Conservation (phyloP, 2,329 filamentous ascomycete genomes). For the Lecanicillium sp. region DNA sequence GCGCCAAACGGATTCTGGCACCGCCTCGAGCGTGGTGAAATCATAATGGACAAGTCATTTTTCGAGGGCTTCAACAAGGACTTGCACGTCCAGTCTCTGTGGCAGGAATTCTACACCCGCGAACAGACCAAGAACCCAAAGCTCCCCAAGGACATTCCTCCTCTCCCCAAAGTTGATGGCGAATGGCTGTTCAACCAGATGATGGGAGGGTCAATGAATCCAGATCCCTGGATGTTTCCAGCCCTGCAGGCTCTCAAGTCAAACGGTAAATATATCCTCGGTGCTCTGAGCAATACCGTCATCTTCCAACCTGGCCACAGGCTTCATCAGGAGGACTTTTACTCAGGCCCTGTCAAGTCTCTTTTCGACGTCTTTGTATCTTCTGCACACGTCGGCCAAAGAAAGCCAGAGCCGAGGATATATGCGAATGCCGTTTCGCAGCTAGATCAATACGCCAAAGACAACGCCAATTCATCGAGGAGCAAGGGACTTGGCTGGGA, state of each 20-base stretch:
- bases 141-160: conserved; percentile 39
- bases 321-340: conserved; percentile 45
- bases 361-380: conserved; percentile 84
- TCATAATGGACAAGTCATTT: conserved; percentile 65
- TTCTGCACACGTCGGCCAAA: conserved; percentile 75
- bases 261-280: conserved; percentile 61
- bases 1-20: conserved; percentile 82
- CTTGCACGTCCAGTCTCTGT: conserved; percentile 56
- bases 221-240: conserved; percentile 84
- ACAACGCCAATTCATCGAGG: conserved; percentile 33
- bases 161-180: conserved; percentile 65
- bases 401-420: conserved; percentile 79
- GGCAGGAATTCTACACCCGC: conserved; percentile 55
- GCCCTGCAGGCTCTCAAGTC: conserved; percentile 62
- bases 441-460: conserved; percentile 53
- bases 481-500: conserved; percentile 35
- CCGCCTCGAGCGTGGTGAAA: conserved; percentile 74
- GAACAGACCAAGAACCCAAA: conserved; percentile 33
- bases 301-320: conserved; percentile 71
- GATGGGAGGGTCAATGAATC: conserved; percentile 64
- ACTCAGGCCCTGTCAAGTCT: conserved; percentile 48
- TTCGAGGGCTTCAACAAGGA: conserved; percentile 70
- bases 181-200: conserved; percentile 82
- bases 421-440: conserved; percentile 65
- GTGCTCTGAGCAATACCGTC: conserved; percentile 82